These are phyloP conservation scores for Houttuynia cordata DNA, from an alignment of 164 flowering plant genomes.

Conservation along the genomic window DNA sequence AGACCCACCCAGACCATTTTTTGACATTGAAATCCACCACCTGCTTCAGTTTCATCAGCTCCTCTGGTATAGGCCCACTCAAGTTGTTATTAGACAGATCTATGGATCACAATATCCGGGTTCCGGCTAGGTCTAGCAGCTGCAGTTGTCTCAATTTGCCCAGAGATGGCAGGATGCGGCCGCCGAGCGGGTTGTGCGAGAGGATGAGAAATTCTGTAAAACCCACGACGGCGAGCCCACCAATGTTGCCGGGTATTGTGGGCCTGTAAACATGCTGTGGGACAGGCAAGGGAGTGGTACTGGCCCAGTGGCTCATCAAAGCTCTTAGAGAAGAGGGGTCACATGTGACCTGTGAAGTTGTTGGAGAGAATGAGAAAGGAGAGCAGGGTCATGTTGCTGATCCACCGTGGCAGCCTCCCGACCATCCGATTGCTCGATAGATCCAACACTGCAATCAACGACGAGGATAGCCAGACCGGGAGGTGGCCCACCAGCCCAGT, in stretches of 20 bases:
- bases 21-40: conserved; percentile 28
- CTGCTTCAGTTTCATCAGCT: conserved; percentile 22
- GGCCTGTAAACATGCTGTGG: conserved; percentile 35
- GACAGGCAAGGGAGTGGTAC: conserved; percentile 43
- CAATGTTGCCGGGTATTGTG: conserved; percentile 26
- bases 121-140: conserved; percentile 22
- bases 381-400: conserved; percentile 59
- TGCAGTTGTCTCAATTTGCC: conserved; percentile 30
- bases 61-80: conserved; percentile 33
- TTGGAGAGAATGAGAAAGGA: conserved; percentile 54
- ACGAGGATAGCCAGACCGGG: conserved; percentile 41
- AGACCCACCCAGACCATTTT: conserved; percentile 33
- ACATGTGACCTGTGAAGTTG: conserved; percentile 29
- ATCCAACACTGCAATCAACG: conserved; percentile 34
- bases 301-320: conserved; percentile 29
- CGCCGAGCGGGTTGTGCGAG: conserved; percentile 38
- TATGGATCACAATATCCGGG: conserved; percentile 19
- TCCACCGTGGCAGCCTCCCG: conserved; percentile 49
- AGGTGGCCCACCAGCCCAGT: conserved; percentile 49
- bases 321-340: conserved; percentile 22
- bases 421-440: conserved; percentile 46
- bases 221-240: conserved; percentile 18
- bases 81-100: conserved; percentile 24
- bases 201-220: conserved; percentile 23
- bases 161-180: conserved; percentile 34